Base-by-base conservation (phyloP, 73 alveolate genomes). In the Paramecium sexaurelia region DNA sequence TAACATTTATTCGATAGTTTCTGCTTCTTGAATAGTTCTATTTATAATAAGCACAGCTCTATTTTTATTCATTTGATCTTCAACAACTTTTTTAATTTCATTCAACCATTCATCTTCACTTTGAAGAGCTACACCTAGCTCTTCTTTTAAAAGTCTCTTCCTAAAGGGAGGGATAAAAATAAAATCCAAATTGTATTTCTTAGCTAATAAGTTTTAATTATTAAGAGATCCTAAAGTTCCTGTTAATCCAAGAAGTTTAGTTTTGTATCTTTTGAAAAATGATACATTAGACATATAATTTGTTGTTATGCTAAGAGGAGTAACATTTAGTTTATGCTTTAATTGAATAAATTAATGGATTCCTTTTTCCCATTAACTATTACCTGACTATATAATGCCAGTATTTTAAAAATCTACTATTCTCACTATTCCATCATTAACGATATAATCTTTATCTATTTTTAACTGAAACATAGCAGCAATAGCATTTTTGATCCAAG, bases 401-500 rank as follows among this genome's bases (percentile, higher is more conserved):
- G 57, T 45, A 2, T 56, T 56, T n/a, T 56, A 56, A 56, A 13
- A 56, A 56, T 56, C 75, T 17, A 56, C 19, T 24, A 56, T 56
- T 56, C 37, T 20, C 9, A 56, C 20, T 0, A 3, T 27, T 2
- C 22, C 6, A 9, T 56, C 19, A 10, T 56, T 35, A 5, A 56
- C 22, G 9, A 13, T 20, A 20, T 56, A 56, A 24, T 56, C 32
- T 6, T 13, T 13, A 27, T 56, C 37, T 19, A 10, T 2, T 13
- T 56, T n/a, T 10, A 56, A 35, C 2, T 56, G 4, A 20, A 13
- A 56, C 19, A 17, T 56, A 10, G 75, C 75, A 24, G 15, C 19
- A 56, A 56, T 56, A n/a, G 75, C 75, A 56, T 56, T 56, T 20
- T 56, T 22, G 19, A 56, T 56, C 75, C 75, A 56, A 8, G 75